Percentiles rank a stretch among this genome's conserved stretches.
These are phyloP conservation scores for Purshia tridentata DNA, from an alignment of 306 rosid genomes.

Conservation along the genomic window DNA sequence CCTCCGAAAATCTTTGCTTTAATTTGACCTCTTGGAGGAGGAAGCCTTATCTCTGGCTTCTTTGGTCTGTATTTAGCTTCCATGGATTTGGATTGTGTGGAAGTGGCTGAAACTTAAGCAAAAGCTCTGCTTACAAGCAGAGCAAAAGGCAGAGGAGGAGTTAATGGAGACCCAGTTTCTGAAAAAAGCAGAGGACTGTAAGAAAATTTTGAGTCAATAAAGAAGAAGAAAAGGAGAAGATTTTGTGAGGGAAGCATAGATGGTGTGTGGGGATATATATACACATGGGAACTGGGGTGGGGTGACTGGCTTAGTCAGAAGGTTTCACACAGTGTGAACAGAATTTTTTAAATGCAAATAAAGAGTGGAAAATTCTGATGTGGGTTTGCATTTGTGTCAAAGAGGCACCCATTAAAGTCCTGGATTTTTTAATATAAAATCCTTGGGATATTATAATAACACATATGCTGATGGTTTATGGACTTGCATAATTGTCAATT, in stretches of 20 bases:
- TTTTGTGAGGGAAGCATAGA: neutral
- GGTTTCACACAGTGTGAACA: conserved; percentile 11
- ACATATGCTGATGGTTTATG: neutral
- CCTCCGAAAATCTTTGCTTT: conserved; percentile 12
- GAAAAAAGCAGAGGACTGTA: neutral
- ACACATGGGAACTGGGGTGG: neutral
- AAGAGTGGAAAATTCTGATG: neutral
- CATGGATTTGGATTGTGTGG: conserved; percentile 3
- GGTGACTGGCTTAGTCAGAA: neutral
- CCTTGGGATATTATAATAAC: neutral
- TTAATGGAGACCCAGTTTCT: neutral
- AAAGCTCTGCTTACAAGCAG: neutral
- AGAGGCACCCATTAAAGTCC: neutral
- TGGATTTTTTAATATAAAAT: neutral
- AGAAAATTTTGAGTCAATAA: neutral
- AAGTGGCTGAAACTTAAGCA: neutral
- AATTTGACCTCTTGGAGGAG: conserved; percentile 31
- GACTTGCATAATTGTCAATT: conserved; percentile 5
- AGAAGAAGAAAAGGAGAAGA: neutral
- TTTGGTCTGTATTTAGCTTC: conserved; percentile 6
- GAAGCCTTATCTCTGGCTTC: conserved; percentile 20
- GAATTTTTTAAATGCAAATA: neutral
- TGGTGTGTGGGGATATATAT: neutral
- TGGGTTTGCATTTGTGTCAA: neutral
- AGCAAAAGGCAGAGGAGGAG: neutral